Percentiles rank a stretch among this genome's conserved stretches.
These are phyloP conservation scores for Hericium erinaceus DNA, from an alignment of 768 basidiomycete genomes.

Conservation along the genomic window DNA sequence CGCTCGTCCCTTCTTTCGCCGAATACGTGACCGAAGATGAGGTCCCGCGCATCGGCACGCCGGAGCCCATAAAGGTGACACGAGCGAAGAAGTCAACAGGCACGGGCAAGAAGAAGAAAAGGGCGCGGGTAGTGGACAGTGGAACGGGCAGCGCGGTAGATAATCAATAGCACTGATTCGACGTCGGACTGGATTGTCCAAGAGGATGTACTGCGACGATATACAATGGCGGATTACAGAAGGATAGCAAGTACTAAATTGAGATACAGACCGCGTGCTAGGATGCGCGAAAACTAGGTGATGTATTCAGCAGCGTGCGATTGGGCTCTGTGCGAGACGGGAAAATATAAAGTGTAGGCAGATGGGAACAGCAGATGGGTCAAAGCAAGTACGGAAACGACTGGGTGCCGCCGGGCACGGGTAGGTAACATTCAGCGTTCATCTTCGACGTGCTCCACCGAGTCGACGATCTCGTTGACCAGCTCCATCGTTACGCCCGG, in stretches of 20 bases:
- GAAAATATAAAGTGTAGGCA: not conserved
- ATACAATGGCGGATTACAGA: not conserved
- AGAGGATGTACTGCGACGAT: conserved; percentile 5
- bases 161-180: not conserved
- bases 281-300: conserved; percentile 7
- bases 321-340: not conserved
- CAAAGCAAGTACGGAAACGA: not conserved
- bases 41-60: conserved; percentile 42
- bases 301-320: conserved; percentile 4
- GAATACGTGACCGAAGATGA: conserved; percentile 47
- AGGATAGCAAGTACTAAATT: not conserved
- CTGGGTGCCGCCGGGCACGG: not conserved
- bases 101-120: conserved; percentile 65
- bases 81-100: conserved; percentile 50
- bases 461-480: conserved; percentile 90
- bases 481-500: conserved; percentile 91
- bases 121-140: conserved; percentile 28
- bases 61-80: conserved; percentile 69
- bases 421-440: conserved; percentile 32
- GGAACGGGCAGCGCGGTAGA: conserved; percentile 1
- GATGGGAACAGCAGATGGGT: not conserved
- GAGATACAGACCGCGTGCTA: conserved; percentile 4
- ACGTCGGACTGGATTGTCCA: conserved; percentile 5
- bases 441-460: conserved; percentile 84
- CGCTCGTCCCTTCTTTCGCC: conserved; percentile 34